phyloP scores from a whole-genome alignment of 1,284 basidiomycete genomes.

The Rugosomyces carneus region DNA sequence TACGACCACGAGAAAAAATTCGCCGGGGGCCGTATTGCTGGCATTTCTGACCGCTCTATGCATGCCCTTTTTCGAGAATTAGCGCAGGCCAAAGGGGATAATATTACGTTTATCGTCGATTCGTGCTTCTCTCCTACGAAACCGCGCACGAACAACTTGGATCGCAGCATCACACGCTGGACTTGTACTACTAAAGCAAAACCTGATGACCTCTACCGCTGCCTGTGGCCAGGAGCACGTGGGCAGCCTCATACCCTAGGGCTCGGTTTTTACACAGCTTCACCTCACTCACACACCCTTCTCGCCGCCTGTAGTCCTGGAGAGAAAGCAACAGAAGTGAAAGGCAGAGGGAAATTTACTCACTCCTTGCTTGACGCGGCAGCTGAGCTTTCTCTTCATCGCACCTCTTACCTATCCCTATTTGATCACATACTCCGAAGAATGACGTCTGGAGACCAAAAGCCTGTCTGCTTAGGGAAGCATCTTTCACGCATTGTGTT shows the following conservation, averaged over 20 bases:
- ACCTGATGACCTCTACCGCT: constrained; percentile 44
- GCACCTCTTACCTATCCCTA: constrained; percentile 44
- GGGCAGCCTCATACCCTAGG: constrained; percentile 29
- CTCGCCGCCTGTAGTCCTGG: constrained; percentile 49
- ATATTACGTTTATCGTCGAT: constrained; percentile 61
- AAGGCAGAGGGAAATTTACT: constrained; percentile 57
- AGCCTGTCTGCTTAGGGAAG: constrained; percentile 44
- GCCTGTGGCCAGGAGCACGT: constrained; percentile 45
- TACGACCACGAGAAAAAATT: constrained; percentile 53
- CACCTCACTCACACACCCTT: constrained; percentile 40
- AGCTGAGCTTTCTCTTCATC: constrained; percentile 41
- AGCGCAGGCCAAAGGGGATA: constrained; percentile 51
- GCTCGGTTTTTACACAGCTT: constrained; percentile 43
- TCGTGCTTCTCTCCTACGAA: constrained; percentile 49
- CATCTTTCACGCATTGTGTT: constrained; percentile 48
- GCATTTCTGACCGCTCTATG: constrained; percentile 61
- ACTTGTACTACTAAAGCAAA: constrained; percentile 46
- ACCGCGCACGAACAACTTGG: constrained; percentile 24
- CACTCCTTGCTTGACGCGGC: constrained; percentile 42
- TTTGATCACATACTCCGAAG: constrained; percentile 33
- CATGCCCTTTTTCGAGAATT: constrained; percentile 52
- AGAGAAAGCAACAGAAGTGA: constrained; percentile 50
- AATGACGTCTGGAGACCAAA: constrained; percentile 32
- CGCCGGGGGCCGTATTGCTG: constrained; percentile 42
- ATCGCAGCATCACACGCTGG: constrained; percentile 43